phyloP scores from a whole-genome alignment of 805 yeast genomes.

The Candida bentonensis region DNA sequence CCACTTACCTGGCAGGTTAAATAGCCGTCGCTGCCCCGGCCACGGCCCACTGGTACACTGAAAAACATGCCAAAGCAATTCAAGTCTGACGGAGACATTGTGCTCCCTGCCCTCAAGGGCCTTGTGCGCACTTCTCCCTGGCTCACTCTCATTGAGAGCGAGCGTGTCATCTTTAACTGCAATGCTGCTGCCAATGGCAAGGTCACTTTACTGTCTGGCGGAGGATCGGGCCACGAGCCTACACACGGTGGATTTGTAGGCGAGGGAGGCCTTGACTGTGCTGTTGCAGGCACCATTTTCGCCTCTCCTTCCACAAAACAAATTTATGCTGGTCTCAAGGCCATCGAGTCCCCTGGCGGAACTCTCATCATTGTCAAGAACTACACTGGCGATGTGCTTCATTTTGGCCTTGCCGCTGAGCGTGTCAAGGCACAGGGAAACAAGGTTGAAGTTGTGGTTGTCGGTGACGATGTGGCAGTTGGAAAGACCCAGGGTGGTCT shows the following conservation, averaged over 20 bases:
- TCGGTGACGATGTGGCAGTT: conserved; percentile 89
- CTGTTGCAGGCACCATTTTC: conserved; percentile 82
- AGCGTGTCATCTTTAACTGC: conserved; percentile 36
- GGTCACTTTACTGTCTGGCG: conserved; percentile 72
- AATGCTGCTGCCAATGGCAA: conserved; percentile 25
- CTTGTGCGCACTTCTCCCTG: conserved; percentile 42
- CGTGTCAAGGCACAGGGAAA: conserved; percentile 69
- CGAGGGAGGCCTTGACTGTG: conserved; percentile 65
- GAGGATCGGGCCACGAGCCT: conserved; percentile 96
- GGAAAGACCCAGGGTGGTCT: conserved; percentile 79
- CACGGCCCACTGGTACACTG: too few species aligned
- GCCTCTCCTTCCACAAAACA: conserved; percentile 94
- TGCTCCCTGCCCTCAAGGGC: conserved; percentile 34
- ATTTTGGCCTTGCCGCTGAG: conserved; percentile 85
- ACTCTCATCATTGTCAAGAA: conserved; percentile 73
- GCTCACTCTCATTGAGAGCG: conserved; percentile 37
- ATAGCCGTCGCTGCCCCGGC: not conserved
- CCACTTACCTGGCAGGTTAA: too few species aligned
- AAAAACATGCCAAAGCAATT: conserved; percentile 16
- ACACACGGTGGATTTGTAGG: conserved; percentile 89
- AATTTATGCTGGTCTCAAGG: conserved; percentile 55
- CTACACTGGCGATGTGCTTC: conserved; percentile 88
- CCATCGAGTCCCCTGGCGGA: conserved; percentile 44
- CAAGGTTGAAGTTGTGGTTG: conserved; percentile 57
- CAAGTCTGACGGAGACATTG: conserved; percentile 18